Base-by-base conservation (phyloP, 2,329 filamentous ascomycete species). In the Curvularia sp. region DNA sequence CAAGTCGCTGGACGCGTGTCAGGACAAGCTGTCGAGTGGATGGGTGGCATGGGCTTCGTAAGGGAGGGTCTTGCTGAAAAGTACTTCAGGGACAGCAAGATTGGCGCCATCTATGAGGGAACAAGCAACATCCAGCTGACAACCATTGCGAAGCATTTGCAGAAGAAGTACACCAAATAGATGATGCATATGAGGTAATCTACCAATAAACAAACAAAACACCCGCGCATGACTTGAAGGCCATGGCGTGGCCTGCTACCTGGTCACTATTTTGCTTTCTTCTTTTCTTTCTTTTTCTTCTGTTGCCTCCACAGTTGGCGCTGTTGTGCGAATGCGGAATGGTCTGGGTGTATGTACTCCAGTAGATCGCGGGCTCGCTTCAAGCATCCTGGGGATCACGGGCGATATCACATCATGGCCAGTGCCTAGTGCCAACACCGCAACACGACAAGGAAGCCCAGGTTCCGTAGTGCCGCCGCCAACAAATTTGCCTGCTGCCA, bases 21-120 rank as follows among this genome's bases (percentile, higher is more conserved):
- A 55, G 88, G 93, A 6, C 85, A 90, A 49, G 95, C 94, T 0
- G 88, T 99, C 28, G 95, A 99, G 81, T 99, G 95, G 95, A 98
- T 98, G 94, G 95, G 95, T 48, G 95, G 95, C 43, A 98, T 99
- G 95, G 95, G 95, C 46, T 99, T 99, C 71, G 95, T 99, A 15
- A 84, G 95, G 44, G 95, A 99, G 78, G 95, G 95, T 0, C 88
- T 97, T 58, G 95, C 95, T 0, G 95, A 99, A 87, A 99, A 99
- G 87, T 97, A 89, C 82, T 99, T 90, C 85, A 85, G 95, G 47
- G 95, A 99, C 78, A 95, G 91, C 84, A 99, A 98, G 89, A 99
- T 99, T 73, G 95, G 95, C 9, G 93, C 93, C 65, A 98, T 97
- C 69, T 97, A 97, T 77, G 94, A 97, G 82, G 95, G 95, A 31